Conservation (phyloP, 2,329 filamentous ascomycete genomes). For the Cordyceps pruinosa region DNA sequence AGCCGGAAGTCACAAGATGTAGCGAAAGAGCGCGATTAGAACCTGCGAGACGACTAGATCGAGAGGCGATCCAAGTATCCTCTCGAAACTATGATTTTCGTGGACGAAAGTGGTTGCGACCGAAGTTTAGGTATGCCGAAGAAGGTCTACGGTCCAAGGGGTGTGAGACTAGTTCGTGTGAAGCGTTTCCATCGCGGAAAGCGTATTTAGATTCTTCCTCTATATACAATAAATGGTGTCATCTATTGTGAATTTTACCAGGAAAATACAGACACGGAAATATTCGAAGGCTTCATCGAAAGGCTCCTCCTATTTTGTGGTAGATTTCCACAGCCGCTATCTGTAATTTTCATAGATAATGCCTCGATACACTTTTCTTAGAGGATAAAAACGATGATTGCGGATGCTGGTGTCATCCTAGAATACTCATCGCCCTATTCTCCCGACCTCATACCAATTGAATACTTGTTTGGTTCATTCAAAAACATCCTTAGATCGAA, state of each 20-base stretch:
- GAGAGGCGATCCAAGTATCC: not conserved
- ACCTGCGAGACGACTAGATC: not conserved
- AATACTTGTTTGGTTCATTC: not conserved
- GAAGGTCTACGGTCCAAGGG: not conserved
- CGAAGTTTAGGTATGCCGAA: not conserved
- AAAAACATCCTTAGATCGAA: not conserved
- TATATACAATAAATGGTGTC: not conserved
- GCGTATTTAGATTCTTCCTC: not conserved
- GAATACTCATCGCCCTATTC: too few species aligned
- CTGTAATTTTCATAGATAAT: not conserved
- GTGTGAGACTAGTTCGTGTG: not conserved
- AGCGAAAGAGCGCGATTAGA: not conserved
- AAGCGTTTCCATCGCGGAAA: too few species aligned
- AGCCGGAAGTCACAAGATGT: not conserved
- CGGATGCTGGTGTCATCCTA: too few species aligned
- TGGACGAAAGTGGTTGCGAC: not conserved
- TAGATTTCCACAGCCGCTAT: not conserved
- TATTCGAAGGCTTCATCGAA: not conserved
- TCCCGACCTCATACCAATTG: not conserved
- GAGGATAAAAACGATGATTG: slow-evolving; percentile 1
- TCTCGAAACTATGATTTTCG: not conserved
- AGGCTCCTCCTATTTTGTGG: not conserved
- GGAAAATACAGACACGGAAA: not conserved
- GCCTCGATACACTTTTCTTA: not conserved
- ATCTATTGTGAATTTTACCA: not conserved